Evolutionary conservation across 805 yeast species (phyloP).

Genomic region (Wickerhamomyces canadensis): DNA sequence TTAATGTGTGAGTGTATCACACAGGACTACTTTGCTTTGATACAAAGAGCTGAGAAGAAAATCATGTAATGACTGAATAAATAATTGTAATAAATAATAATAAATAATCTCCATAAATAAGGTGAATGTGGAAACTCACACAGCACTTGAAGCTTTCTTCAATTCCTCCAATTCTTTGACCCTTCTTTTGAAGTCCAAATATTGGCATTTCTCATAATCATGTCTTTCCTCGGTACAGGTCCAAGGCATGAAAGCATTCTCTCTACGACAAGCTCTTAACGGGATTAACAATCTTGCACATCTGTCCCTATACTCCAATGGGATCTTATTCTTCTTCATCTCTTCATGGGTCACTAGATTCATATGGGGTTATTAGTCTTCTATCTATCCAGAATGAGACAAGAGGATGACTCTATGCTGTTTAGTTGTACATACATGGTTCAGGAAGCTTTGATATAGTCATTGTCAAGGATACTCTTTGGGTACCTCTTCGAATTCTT

Average conservation of each 20-base stretch:
- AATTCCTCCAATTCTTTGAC: conserved; percentile 61
- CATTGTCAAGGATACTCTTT: too few species aligned
- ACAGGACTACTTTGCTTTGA: too few species aligned
- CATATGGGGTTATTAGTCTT: too few species aligned
- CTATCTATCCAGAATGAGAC: neutral
- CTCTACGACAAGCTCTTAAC: conserved; percentile 54
- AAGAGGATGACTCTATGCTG: neutral
- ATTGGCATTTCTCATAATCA: conserved; percentile 80
- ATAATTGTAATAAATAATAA: neutral
- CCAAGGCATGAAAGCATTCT: conserved; percentile 58
- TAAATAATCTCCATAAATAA: neutral
- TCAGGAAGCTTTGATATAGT: conserved; percentile 35
- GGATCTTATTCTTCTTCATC: conserved; percentile 73
- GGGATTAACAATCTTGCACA: conserved; percentile 66
- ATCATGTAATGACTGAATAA: neutral
- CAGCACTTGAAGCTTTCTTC: conserved; percentile 30
- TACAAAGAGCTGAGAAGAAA: conserved; percentile 1
- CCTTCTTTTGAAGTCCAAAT: conserved; percentile 75
- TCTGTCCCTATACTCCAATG: conserved; percentile 76
- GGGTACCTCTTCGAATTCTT: too few species aligned
- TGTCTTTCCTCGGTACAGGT: conserved; percentile 76
- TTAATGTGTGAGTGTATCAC: too few species aligned
- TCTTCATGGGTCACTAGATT: conserved; percentile 81
- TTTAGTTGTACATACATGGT: conserved; percentile 29
- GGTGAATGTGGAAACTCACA: too few species aligned